Conservation (phyloP, 257 asterid genomes). For the Plantago elongata region DNA sequence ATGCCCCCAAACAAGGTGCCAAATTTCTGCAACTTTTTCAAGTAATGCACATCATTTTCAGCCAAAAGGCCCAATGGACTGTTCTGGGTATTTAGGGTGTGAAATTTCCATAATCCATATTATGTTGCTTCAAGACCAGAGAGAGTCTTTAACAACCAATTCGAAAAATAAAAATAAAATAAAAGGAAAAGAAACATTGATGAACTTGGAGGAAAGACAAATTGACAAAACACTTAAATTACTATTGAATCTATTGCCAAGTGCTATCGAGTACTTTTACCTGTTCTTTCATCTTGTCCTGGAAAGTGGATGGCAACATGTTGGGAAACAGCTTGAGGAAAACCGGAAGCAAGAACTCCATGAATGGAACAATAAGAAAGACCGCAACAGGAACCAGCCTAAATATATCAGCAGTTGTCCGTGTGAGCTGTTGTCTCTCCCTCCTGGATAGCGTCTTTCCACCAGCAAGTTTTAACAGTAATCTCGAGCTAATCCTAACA, state of each 20-base stretch:
- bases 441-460: constrained; percentile 91
- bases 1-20: no score
- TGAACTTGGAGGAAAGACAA: constrained; percentile 16
- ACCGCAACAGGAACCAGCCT: constrained; percentile 97
- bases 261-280: constrained; percentile 29
- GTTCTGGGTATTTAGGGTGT: not conserved
- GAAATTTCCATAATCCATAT: not conserved
- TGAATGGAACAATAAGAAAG: constrained; percentile 86
- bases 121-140: not conserved
- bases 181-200: not conserved
- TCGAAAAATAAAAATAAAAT: constrained; percentile 1
- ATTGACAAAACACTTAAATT: constrained; percentile 1
- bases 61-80: not conserved
- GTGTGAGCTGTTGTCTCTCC: constrained; percentile 93
- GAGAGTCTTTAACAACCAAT: not conserved
- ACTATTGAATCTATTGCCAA: constrained; percentile 5
- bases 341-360: constrained; percentile 94
- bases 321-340: constrained; percentile 89
- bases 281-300: constrained; percentile 99
- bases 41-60: not conserved
- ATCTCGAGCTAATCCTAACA: constrained; percentile 78
- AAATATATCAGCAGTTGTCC: constrained; percentile 95
- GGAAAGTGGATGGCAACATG: constrained; percentile 98
- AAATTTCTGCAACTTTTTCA: not conserved
- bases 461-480: constrained; percentile 76